Conservation (phyloP, 371 early-diverging fungal species). For the Mortierella sp. region DNA sequence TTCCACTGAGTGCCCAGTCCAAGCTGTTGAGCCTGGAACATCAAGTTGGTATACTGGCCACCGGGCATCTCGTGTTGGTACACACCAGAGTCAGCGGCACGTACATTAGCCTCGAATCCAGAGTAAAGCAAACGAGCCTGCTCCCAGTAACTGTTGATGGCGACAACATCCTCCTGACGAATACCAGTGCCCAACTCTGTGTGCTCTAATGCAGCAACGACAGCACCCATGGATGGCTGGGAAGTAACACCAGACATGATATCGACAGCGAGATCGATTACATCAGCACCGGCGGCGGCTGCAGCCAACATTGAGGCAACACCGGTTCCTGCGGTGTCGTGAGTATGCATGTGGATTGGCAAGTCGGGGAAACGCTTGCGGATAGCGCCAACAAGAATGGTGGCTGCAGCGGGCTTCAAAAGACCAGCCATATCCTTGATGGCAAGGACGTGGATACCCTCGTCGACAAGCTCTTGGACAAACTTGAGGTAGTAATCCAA, state of each 20-base stretch:
- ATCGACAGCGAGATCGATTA: conserved; percentile 94
- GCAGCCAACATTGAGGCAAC: conserved; percentile 95
- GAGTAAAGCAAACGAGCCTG: conserved; percentile 94
- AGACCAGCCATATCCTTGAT: conserved; percentile 99
- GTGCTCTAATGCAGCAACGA: conserved; percentile 87
- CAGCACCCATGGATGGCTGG: conserved; percentile 96
- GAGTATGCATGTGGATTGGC: conserved; percentile 96
- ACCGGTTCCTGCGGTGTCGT: conserved; percentile 97
- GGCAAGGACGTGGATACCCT: conserved; percentile 93
- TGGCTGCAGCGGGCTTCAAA: conserved; percentile 92
- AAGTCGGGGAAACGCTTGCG: conserved; percentile 90
- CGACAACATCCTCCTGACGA: conserved; percentile 76
- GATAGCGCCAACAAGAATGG: conserved; percentile 83
- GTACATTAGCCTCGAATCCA: conserved; percentile 93
- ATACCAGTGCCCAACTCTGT: conserved; percentile 87
- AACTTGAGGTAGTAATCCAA: conserved; percentile 93
- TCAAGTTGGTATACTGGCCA: conserved; percentile 96
- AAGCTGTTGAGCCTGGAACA: conserved; percentile 95
- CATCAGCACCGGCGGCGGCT: conserved; percentile 95
- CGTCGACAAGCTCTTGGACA: conserved; percentile 88
- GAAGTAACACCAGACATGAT: conserved; percentile 96
- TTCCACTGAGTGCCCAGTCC: conserved; percentile 95
- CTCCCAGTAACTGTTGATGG: conserved; percentile 96
- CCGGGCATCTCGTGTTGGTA: conserved; percentile 98
- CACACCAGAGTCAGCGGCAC: conserved; percentile 89